These are phyloP conservation scores for Melastoma malabathricum DNA, from an alignment of 345 rosid genomes.

Conservation along the genomic window DNA sequence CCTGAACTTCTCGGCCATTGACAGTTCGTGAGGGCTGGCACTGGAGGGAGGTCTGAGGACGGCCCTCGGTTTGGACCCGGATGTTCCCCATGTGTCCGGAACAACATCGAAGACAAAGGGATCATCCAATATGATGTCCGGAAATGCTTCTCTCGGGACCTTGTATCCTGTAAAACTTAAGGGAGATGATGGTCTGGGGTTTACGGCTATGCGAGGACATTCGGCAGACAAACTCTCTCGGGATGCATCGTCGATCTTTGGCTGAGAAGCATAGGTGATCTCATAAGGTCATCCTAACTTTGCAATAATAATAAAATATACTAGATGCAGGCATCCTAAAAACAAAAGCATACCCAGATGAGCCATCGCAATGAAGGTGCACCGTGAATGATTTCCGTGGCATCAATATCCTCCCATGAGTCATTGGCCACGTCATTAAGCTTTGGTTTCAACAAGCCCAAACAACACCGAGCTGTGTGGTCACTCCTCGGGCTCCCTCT, in stretches of 20 bases:
- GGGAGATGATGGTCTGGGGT: slow-evolving; percentile 66
- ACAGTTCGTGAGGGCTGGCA: slow-evolving; percentile 31
- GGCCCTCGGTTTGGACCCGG: slow-evolving; percentile 20
- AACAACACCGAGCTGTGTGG: slow-evolving; percentile 51
- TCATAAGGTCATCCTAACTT: neutral
- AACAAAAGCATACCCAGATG: slow-evolving; percentile 57
- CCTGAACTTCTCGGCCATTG: slow-evolving; percentile 77
- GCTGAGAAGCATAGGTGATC: slow-evolving; percentile 25
- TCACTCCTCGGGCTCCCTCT: slow-evolving; percentile 75
- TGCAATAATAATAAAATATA: neutral
- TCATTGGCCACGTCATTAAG: slow-evolving; percentile 53
- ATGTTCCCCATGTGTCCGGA: slow-evolving; percentile 47
- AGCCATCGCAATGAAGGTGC: slow-evolving; percentile 81
- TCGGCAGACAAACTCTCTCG: slow-evolving; percentile 40
- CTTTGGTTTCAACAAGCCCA: slow-evolving; percentile 61
- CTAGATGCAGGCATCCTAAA: neutral
- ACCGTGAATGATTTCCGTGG: slow-evolving; percentile 55
- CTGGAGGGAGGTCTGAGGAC: slow-evolving; percentile 11
- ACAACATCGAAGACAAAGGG: slow-evolving; percentile 41
- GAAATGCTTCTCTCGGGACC: slow-evolving; percentile 52
- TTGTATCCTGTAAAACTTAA: slow-evolving; percentile 33
- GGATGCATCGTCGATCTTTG: slow-evolving; percentile 51
- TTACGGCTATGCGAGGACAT: slow-evolving; percentile 67
- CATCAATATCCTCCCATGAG: slow-evolving; percentile 86
- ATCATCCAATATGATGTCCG: slow-evolving; percentile 44